Conservation (phyloP, 179 eudicot species). For the Amaranthus tricolor region DNA sequence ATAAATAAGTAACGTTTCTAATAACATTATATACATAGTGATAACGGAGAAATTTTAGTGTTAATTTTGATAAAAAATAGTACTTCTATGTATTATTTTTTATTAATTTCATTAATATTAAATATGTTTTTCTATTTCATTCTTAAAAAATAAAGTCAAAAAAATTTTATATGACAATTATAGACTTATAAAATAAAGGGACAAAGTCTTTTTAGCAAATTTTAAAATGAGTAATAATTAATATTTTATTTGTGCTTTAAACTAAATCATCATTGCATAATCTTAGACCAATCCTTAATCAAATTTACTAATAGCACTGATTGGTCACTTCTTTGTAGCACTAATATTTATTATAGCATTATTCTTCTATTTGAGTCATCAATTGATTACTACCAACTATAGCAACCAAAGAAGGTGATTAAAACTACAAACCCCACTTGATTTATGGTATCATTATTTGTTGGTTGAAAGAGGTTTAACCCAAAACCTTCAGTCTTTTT, state of each 20-base stretch:
- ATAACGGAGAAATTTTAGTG: no score
- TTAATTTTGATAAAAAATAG: no score
- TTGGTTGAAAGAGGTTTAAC: constrained; percentile 22
- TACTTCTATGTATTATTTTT: no score
- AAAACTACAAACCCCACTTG: constrained; percentile 8
- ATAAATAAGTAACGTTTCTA: no score
- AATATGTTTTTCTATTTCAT: no score
- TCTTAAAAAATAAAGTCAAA: neutral
- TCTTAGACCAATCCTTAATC: neutral
- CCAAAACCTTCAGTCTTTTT: neutral
- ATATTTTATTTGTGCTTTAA: no score
- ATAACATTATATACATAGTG: no score
- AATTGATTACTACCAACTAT: constrained; percentile 8
- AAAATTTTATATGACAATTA: neutral
- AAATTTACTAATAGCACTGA: neutral
- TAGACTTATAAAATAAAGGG: neutral
- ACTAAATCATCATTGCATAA: constrained; percentile 10
- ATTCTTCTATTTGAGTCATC: constrained; percentile 2
- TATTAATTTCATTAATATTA: no score
- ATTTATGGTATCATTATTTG: constrained; percentile 17
- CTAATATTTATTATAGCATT: neutral
- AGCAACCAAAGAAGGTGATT: constrained; percentile 24
- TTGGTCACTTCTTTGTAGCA: neutral
- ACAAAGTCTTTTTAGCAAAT: no score
- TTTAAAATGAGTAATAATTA: no score